Evolutionary conservation across 2,329 filamentous ascomycete genomes (phyloP).

Genomic region (Teratosphaeria gauchensis): DNA sequence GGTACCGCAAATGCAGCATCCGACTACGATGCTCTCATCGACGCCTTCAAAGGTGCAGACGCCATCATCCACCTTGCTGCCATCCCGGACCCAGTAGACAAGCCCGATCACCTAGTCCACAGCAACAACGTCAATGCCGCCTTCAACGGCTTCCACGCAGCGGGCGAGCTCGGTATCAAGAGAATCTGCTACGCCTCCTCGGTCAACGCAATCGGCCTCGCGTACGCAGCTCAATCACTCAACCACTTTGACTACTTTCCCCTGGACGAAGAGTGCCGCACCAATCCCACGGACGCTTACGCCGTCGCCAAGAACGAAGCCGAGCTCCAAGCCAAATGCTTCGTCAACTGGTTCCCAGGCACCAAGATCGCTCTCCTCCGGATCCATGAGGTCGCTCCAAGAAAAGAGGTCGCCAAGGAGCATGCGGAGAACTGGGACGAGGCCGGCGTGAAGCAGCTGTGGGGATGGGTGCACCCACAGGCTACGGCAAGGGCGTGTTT

Average conservation of each 20-base stretch:
- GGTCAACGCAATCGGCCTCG: conserved; percentile 31
- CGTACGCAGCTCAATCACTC: conserved; percentile 28
- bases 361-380: conserved; percentile 30
- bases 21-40: conserved; percentile 22
- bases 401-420: conserved; percentile 23
- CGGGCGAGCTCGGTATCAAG: conserved; percentile 27
- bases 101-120: conserved; percentile 25
- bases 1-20: conserved; percentile 8
- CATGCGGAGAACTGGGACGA: conserved; percentile 27
- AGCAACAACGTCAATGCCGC: conserved; percentile 30
- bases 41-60: conserved; percentile 28
- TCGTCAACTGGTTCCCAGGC: conserved; percentile 29
- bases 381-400: conserved; percentile 28
- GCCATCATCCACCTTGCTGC: conserved; percentile 31
- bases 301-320: conserved; percentile 30
- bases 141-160: conserved; percentile 32
- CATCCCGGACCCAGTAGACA: conserved; percentile 28
- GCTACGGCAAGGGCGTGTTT: conserved; percentile 30
- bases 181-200: conserved; percentile 29
- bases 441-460: conserved; percentile 27
- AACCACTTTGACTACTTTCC: conserved; percentile 28
- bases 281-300: conserved; percentile 27
- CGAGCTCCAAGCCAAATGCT: conserved; percentile 26
- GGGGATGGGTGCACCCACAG: conserved; percentile 28
- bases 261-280: conserved; percentile 28